A percentile compares a stretch with the other conserved stretches of the same genome.
These are phyloP conservation scores for Oenanthe sinensis DNA, from an alignment of 129 eudicot genomes.

Conservation along the genomic window DNA sequence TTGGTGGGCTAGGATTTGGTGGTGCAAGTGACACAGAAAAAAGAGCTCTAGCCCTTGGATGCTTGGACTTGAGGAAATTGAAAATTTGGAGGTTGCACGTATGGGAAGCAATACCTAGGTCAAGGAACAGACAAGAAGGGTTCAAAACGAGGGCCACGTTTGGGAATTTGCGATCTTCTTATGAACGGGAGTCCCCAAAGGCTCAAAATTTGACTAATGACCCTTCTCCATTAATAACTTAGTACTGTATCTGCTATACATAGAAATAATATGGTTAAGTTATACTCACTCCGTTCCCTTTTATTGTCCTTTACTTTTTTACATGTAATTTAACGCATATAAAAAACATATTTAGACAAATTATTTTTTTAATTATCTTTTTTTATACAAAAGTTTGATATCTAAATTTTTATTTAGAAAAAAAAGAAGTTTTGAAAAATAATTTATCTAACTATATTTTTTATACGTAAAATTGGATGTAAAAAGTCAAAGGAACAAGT, in stretches of 20 bases:
- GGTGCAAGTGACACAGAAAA: constrained; percentile 11
- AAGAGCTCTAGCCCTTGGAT: constrained; percentile 12
- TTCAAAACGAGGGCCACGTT: constrained; percentile 54
- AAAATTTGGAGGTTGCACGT: constrained; percentile 49
- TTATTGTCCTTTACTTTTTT: too few species aligned
- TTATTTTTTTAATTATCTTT: too few species aligned
- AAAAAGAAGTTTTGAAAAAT: too few species aligned
- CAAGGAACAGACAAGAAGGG: constrained; percentile 72
- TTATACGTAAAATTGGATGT: too few species aligned
- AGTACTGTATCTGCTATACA: constrained; percentile 23
- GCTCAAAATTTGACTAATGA: constrained; percentile 38
- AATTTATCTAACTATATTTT: too few species aligned
- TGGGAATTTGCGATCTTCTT: constrained; percentile 26
- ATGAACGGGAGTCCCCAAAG: constrained; percentile 29
- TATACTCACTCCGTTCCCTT: too few species aligned
- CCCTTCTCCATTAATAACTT: constrained; percentile 17
- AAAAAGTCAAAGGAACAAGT: too few species aligned
- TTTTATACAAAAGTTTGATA: too few species aligned
- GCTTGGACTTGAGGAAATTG: constrained; percentile 23
- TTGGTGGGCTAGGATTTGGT: constrained; percentile 6
- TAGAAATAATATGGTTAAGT: background rate
- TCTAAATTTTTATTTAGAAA: too few species aligned
- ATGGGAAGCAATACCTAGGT: constrained; percentile 83
- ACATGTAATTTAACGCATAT: too few species aligned
- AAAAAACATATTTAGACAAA: too few species aligned